Evolutionary conservation across 2,329 filamentous ascomycete genomes (phyloP).

Genomic region (Fusarium nisikadoi): DNA sequence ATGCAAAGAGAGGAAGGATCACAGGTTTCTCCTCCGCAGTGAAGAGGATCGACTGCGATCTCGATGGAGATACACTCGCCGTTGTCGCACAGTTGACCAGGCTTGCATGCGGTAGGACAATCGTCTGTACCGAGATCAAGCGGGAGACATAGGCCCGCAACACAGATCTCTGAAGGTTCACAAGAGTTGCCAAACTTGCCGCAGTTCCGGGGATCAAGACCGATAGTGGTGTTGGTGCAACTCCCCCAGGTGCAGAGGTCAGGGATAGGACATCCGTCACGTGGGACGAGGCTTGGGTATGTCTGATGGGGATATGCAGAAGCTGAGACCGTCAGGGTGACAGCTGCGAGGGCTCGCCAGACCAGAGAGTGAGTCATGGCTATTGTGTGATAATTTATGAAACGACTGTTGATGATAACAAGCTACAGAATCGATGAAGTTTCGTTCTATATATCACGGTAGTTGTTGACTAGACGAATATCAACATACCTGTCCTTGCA

Average conservation of each 20-base stretch:
- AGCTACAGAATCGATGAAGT: neutral
- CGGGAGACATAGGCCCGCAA: slow-evolving; percentile 17
- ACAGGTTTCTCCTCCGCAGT: slow-evolving; percentile 13
- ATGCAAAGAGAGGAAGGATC: slow-evolving; percentile 25
- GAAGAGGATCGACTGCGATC: slow-evolving; percentile 14
- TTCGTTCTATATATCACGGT: neutral
- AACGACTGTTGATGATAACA: neutral
- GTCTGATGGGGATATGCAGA: slow-evolving; percentile 5
- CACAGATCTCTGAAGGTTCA: slow-evolving; percentile 19
- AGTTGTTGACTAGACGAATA: neutral
- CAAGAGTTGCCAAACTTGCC: slow-evolving; percentile 18
- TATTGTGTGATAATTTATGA: neutral
- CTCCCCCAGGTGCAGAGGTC: slow-evolving; percentile 20
- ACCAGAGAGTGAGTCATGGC: slow-evolving; percentile 14
- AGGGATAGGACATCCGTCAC: slow-evolving; percentile 15
- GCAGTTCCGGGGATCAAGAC: slow-evolving; percentile 24
- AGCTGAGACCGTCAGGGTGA: neutral
- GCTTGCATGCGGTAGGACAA: neutral
- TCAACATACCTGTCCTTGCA: neutral
- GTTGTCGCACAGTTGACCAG: slow-evolving; percentile 26
- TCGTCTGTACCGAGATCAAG: slow-evolving; percentile 6
- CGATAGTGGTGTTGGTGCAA: slow-evolving; percentile 32
- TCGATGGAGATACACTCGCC: slow-evolving; percentile 25
- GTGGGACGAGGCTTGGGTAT: neutral
- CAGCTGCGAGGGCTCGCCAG: slow-evolving; percentile 16